These are phyloP conservation scores for Primulina huaijiensis DNA, from an alignment of 257 asterid species.

Conservation along the genomic window DNA sequence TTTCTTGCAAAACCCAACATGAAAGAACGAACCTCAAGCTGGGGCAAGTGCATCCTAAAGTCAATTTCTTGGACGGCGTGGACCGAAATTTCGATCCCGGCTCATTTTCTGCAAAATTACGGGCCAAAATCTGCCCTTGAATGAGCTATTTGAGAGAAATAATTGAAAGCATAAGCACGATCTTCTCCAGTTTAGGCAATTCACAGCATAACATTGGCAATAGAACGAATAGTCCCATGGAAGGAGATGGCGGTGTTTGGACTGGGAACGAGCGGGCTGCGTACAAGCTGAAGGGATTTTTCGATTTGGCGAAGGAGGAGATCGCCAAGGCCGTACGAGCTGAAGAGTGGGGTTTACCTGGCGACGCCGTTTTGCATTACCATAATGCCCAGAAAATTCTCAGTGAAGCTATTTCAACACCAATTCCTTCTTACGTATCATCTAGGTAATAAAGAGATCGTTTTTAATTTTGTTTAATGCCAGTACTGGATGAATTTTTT, in stretches of 20 bases:
- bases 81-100: not conserved
- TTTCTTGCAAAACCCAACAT: too few species aligned
- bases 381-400: slow-evolving; percentile 69
- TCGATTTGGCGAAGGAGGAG: slow-evolving; percentile 84
- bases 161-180: slow-evolving; percentile 56
- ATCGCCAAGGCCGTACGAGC: slow-evolving; percentile 85
- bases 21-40: not conserved
- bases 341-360: slow-evolving; percentile 92
- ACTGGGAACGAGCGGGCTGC: slow-evolving; percentile 93
- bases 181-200: slow-evolving; percentile 48
- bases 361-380: slow-evolving; percentile 65
- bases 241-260: slow-evolving; percentile 61
- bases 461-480: not conserved
- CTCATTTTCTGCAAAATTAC: not conserved
- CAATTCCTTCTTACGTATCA: slow-evolving; percentile 84
- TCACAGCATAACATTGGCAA: slow-evolving; percentile 42
- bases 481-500: not conserved
- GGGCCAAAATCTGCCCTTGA: slow-evolving; percentile 19
- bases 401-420: slow-evolving; percentile 71
- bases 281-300: slow-evolving; percentile 78
- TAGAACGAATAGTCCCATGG: slow-evolving; percentile 46
- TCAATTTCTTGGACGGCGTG: not conserved
- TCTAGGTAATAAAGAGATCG: slow-evolving; percentile 47
- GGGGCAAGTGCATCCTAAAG: not conserved
- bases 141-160: slow-evolving; percentile 69